Conservation (phyloP, 352 stramenopile species). For the Globisporangium abappressorium region DNA sequence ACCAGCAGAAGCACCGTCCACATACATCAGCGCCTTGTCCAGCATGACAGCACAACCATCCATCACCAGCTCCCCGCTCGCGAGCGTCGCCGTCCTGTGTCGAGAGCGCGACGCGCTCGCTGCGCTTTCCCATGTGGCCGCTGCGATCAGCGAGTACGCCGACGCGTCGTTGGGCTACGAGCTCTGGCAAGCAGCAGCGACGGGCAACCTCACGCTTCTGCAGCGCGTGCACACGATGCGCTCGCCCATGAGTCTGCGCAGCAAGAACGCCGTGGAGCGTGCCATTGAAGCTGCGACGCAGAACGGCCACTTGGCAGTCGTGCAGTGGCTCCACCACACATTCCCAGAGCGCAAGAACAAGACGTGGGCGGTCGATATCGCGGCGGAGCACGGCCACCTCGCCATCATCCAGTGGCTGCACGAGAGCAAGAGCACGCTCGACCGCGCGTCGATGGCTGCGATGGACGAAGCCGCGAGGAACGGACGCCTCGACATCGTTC, state of each 20-base stretch:
- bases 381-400: slow-evolving; percentile 10
- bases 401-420: slow-evolving; percentile 11
- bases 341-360: slow-evolving; percentile 10
- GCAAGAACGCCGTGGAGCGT: slow-evolving; percentile 1
- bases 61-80: not conserved
- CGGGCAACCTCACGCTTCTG: slow-evolving; percentile 14
- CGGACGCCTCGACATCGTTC: slow-evolving; percentile 4
- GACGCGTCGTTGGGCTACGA: slow-evolving; percentile 1
- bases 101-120: slow-evolving; percentile 3
- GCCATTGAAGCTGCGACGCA: slow-evolving; percentile 13
- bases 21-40: not conserved
- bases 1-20: not conserved
- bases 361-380: slow-evolving; percentile 15
- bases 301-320: slow-evolving; percentile 8
- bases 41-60: not conserved
- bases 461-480: slow-evolving; percentile 13
- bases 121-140: not conserved
- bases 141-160: slow-evolving; percentile 5
- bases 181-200: slow-evolving; percentile 1
- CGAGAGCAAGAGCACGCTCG: not conserved
- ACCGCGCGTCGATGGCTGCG: slow-evolving; percentile 5
- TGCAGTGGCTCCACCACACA: slow-evolving; percentile 11
- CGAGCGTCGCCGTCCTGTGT: slow-evolving; percentile 11
- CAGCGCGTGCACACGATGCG: slow-evolving; percentile 13
- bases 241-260: not conserved